These are phyloP conservation scores for Colletotrichum sp. DNA, from an alignment of 2,329 filamentous ascomycete species.

Conservation along the genomic window DNA sequence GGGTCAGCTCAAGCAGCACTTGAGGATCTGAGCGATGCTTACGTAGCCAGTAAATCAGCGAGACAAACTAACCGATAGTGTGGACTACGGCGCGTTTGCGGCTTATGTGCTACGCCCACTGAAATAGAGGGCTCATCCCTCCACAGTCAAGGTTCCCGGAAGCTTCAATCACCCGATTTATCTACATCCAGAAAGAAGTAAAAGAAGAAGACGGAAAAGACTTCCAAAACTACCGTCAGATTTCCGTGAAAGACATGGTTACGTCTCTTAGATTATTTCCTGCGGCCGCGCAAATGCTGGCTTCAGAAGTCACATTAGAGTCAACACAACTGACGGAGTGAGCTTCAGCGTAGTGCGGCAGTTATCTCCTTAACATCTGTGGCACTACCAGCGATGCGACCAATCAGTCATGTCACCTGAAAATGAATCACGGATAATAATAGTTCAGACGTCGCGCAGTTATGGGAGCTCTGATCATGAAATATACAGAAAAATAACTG, in stretches of 20 bases:
- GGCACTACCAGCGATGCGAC: not conserved
- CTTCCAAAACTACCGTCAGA: not conserved
- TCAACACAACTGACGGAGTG: not conserved
- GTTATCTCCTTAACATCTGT: no score
- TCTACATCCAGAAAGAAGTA: not conserved
- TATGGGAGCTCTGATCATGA: not conserved
- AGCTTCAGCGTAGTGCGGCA: not conserved
- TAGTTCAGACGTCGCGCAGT: not conserved
- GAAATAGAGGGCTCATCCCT: not conserved
- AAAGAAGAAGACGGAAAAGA: not conserved
- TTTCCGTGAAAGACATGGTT: not conserved
- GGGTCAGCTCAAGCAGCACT: not conserved
- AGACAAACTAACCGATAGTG: not conserved
- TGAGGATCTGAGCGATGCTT: not conserved
- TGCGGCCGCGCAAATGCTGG: not conserved
- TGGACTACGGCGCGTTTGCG: not conserved
- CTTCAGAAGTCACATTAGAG: not conserved
- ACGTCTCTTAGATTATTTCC: not conserved
- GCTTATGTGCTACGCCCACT: not conserved
- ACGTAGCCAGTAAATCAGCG: not conserved
- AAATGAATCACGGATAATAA: accelerated
- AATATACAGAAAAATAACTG: not conserved
- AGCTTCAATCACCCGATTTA: not conserved
- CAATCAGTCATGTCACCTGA: not conserved
- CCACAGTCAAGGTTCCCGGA: not conserved